Evolutionary conservation across 176 grass and related monocot species (phyloP).

Genomic region (Eremochloa ophiuroides): DNA sequence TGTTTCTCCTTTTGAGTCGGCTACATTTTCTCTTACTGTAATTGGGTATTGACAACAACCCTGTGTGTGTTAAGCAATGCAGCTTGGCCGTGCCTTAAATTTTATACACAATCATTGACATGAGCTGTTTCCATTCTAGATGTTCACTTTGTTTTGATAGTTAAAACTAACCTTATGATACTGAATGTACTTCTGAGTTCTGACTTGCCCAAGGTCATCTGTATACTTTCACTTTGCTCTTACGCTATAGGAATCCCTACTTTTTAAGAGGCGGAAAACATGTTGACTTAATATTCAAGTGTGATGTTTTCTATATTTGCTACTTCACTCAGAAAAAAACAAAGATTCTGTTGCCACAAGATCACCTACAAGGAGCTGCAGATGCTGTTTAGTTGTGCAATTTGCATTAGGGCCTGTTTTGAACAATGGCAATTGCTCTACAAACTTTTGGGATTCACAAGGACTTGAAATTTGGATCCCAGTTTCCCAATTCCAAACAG

Average conservation of each 20-base stretch:
- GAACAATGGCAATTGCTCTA: not conserved
- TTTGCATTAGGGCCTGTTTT: conserved; percentile 1
- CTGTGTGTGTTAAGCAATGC: conserved; percentile 27
- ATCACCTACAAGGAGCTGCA: not conserved
- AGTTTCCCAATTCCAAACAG: not conserved
- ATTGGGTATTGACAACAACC: conserved; percentile 27
- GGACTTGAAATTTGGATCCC: not conserved
- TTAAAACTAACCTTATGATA: not conserved
- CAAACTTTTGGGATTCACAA: not conserved
- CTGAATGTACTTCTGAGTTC: conserved; percentile 6
- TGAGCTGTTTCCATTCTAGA: conserved; percentile 27
- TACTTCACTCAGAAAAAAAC: not conserved
- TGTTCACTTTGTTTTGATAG: not conserved
- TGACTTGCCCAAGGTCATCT: not conserved
- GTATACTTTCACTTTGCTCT: not conserved
- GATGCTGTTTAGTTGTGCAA: conserved; percentile 1
- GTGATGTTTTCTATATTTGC: not conserved
- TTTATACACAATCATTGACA: conserved; percentile 16
- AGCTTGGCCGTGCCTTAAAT: conserved; percentile 30
- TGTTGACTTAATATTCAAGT: conserved; percentile 2
- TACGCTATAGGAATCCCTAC: not conserved
- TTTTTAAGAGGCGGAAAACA: not conserved
- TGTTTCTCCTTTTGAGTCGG: conserved; percentile 26
- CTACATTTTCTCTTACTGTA: conserved; percentile 40
- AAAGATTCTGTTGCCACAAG: not conserved